Conservation (phyloP, 108 stramenopile genomes). For the Cyclostephanos invisitatus region DNA sequence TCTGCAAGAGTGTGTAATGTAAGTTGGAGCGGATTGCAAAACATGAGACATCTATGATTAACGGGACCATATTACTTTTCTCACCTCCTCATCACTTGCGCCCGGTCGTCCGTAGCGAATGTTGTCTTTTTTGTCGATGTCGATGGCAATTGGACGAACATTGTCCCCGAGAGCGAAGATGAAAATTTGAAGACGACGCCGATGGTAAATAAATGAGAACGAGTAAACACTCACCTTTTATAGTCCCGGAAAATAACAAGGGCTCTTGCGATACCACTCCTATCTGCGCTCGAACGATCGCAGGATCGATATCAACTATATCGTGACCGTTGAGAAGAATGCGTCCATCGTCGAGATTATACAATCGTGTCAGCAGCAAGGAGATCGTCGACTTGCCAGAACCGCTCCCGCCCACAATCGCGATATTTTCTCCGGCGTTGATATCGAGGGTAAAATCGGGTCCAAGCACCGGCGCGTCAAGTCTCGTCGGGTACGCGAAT, state of each 20-base stretch:
- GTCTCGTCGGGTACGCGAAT: conserved; percentile 90
- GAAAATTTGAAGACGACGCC: no score
- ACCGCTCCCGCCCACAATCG: conserved; percentile 89
- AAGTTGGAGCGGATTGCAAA: background rate
- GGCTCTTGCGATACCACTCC: conserved; percentile 94
- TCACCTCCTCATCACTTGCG: conserved; percentile 73
- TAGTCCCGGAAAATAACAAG: conserved; percentile 86
- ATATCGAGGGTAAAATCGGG: conserved; percentile 66
- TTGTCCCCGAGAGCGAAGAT: no score
- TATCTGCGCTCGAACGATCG: conserved; percentile 67
- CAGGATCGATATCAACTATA: conserved; percentile 62
- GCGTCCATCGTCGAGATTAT: conserved; percentile 62
- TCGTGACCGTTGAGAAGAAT: conserved; percentile 78
- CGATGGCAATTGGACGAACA: no score
- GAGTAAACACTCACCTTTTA: no score
- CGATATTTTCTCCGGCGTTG: conserved; percentile 74
- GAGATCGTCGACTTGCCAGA: conserved; percentile 86
- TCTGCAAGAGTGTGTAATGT: background rate
- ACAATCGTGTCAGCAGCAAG: conserved; percentile 80
- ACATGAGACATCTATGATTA: background rate
- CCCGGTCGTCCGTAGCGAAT: conserved; percentile 79
- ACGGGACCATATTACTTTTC: background rate
- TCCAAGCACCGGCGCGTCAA: conserved; percentile 67
- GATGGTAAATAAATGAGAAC: no score
- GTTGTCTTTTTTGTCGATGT: no score